Base-by-base conservation (phyloP, 495 filamentous ascomycete genomes). In the Penicillium samsonianum region DNA sequence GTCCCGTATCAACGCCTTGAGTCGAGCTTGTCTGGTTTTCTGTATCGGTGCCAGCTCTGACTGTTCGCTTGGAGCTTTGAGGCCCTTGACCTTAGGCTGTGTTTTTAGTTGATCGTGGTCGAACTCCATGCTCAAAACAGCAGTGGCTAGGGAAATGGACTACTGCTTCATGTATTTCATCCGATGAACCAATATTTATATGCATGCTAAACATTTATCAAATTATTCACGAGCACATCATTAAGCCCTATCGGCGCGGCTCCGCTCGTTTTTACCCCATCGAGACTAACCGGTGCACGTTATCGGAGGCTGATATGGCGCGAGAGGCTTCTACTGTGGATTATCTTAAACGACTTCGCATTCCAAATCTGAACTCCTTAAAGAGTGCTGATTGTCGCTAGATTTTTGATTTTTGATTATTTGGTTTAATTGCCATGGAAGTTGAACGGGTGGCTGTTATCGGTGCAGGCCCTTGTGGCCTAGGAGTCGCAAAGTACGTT, bases 381-480 rank as follows among this genome's bases (percentile, higher is more conserved):
- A n/a, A n/a, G n/a, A n/a, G n/a, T n/a, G n/a, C n/a, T n/a, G n/a
- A n/a, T n/a, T n/a, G n/a, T n/a, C n/a, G n/a, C n/a, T n/a, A n/a
- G n/a, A n/a, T n/a, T n/a, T n/a, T n/a, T n/a, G n/a, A n/a, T n/a
- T n/a, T n/a, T n/a, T n/a, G n/a, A n/a, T n/a, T n/a, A n/a, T n/a
- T n/a, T n/a, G n/a, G n/a, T n/a, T n/a, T n/a, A n/a, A n/a, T n/a
- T n/a, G n/a, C n/a, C n/a, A n/a, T 58, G 55, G n/a, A 58, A n/a
- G 28, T 58, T 12, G 22, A 51, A 5, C 62, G 61, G 14, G 59
- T 68, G n/a, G 64, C 60, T 19, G 48, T 67, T 16, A 65, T 69
- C 11, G 66, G 66, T 19, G 64, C 60, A 41, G 66, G 66, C 22
- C 64, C 64, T 12, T 64, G 64, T 33, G 66, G 66, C n/a, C 52